Conservation (phyloP, 176 grass and related monocot genomes). For the Ensete glaucum region DNA sequence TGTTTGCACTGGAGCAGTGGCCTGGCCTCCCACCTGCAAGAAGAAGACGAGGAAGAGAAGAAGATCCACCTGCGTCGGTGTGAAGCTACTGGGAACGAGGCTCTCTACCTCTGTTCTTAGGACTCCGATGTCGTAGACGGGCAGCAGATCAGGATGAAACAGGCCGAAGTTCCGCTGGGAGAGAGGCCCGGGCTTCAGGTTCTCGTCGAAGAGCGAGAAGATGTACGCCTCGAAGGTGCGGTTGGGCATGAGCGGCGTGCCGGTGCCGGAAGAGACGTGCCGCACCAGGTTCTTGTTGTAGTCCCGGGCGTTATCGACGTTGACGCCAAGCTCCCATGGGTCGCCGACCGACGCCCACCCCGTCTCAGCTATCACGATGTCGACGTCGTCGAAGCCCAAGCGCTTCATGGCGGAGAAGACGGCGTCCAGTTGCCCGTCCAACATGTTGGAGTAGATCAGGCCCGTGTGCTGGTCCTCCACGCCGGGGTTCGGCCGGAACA, state of each 20-base stretch:
- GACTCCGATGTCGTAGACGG: slow-evolving; percentile 69
- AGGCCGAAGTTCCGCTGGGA: slow-evolving; percentile 69
- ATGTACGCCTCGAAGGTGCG: slow-evolving; percentile 66
- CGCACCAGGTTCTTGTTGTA: slow-evolving; percentile 76
- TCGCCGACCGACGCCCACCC: slow-evolving; percentile 77
- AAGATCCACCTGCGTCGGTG: not conserved
- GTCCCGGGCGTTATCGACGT: slow-evolving; percentile 33
- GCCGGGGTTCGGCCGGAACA: slow-evolving; percentile 49
- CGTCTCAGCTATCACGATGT: slow-evolving; percentile 56
- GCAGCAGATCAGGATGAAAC: slow-evolving; percentile 54
- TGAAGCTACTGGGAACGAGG: no score
- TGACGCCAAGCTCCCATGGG: slow-evolving; percentile 40
- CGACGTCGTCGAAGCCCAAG: slow-evolving; percentile 42
- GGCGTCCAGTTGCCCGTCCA: slow-evolving; percentile 85
- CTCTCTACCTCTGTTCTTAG: slow-evolving; percentile 18
- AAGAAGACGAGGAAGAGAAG: not conserved
- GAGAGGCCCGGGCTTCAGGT: slow-evolving; percentile 59
- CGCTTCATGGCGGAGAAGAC: slow-evolving; percentile 51
- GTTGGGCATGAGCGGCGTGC: slow-evolving; percentile 78
- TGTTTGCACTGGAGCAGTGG: not conserved
- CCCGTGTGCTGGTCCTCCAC: slow-evolving; percentile 38
- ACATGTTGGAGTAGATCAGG: slow-evolving; percentile 58
- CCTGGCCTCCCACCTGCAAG: not conserved
- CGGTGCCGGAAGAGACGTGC: slow-evolving; percentile 54
- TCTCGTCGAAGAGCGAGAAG: slow-evolving; percentile 72